Percentiles rank a stretch among this genome's conserved stretches.
These are phyloP conservation scores for Penicillium occitanis DNA, from an alignment of 2,329 filamentous ascomycete species.

Conservation along the genomic window DNA sequence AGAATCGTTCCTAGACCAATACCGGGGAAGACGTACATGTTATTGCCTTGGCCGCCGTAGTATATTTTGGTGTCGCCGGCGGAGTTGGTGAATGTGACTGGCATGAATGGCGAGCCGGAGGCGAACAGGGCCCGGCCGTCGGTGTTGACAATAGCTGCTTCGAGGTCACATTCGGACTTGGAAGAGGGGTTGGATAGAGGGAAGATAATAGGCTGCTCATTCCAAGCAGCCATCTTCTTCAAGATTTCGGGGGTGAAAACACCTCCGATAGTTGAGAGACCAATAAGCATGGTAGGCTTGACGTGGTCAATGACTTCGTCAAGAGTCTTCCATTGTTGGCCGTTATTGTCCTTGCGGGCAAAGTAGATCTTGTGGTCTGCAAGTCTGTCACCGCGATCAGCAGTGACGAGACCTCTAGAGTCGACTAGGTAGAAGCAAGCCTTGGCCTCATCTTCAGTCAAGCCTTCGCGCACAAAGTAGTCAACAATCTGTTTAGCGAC, in stretches of 20 bases:
- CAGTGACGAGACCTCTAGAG: slow-evolving; percentile 91
- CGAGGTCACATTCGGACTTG: slow-evolving; percentile 97
- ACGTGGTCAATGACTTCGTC: slow-evolving; percentile 93
- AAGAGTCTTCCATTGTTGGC: slow-evolving; percentile 70
- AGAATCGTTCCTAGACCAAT: slow-evolving; percentile 92
- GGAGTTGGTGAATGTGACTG: slow-evolving; percentile 63
- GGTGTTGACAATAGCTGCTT: slow-evolving; percentile 87
- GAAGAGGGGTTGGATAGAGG: slow-evolving; percentile 92
- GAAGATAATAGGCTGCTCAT: slow-evolving; percentile 87
- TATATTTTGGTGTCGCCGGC: slow-evolving; percentile 63
- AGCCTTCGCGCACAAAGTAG: slow-evolving; percentile 89
- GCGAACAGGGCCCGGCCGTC: slow-evolving; percentile 91
- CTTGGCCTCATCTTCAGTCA: slow-evolving; percentile 82
- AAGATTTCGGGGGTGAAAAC: slow-evolving; percentile 89
- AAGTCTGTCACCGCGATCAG: slow-evolving; percentile 88
- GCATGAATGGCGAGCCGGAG: slow-evolving; percentile 87
- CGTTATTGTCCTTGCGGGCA: slow-evolving; percentile 63
- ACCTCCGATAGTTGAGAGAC: slow-evolving; percentile 89
- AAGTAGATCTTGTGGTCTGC: slow-evolving; percentile 81
- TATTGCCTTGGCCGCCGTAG: slow-evolving; percentile 75
- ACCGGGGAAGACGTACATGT: slow-evolving; percentile 94
- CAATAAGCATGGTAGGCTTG: slow-evolving; percentile 90
- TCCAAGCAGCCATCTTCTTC: slow-evolving; percentile 60
- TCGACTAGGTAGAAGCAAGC: slow-evolving; percentile 97
- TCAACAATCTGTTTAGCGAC: slow-evolving; percentile 97